phyloP scores from a whole-genome alignment of 2,329 filamentous ascomycete species.

The Fusarium dimerum region DNA sequence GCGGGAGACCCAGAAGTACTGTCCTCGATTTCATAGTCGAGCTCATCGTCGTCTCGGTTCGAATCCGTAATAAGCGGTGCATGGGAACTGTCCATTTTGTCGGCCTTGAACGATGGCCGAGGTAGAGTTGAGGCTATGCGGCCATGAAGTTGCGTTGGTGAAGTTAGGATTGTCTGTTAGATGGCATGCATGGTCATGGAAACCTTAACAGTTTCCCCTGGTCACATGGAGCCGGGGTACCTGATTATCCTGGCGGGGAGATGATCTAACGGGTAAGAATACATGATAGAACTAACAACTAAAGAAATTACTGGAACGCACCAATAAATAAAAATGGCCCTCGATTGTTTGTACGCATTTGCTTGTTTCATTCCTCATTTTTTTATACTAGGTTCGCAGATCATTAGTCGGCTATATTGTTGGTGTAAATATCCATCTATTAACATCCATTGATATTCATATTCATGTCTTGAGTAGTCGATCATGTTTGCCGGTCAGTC shows the following conservation, averaged over 20 bases:
- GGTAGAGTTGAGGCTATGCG: background rate
- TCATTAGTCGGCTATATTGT: too few relatives aligned
- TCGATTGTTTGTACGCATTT: too few relatives aligned
- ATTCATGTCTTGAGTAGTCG: too few relatives aligned
- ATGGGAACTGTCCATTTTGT: constrained; percentile 39
- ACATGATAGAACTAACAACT: background rate
- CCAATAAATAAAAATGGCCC: too few relatives aligned
- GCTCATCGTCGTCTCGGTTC: constrained; percentile 34
- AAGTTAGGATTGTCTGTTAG: background rate
- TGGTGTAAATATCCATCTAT: too few relatives aligned
- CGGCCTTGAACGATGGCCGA: background rate
- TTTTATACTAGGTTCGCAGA: too few relatives aligned
- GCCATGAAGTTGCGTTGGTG: constrained; percentile 13
- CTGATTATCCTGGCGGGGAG: constrained; percentile 1
- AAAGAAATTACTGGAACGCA: too few relatives aligned
- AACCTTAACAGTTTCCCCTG: constrained; percentile 20
- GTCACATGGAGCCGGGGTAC: constrained; percentile 23
- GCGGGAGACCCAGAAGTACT: constrained; percentile 21
- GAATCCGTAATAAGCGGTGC: constrained; percentile 40
- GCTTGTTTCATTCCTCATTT: too few relatives aligned
- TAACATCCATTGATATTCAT: too few relatives aligned
- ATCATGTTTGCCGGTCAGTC: too few relatives aligned
- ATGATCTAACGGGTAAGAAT: background rate
- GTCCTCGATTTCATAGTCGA: constrained; percentile 32
- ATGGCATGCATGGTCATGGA: constrained; percentile 3